Percentiles rank a stretch among this genome's conserved stretches.
Evolutionary conservation across 305 asterid genomes (phyloP).

Genomic region (Fraxinus xanthoxyloides): DNA sequence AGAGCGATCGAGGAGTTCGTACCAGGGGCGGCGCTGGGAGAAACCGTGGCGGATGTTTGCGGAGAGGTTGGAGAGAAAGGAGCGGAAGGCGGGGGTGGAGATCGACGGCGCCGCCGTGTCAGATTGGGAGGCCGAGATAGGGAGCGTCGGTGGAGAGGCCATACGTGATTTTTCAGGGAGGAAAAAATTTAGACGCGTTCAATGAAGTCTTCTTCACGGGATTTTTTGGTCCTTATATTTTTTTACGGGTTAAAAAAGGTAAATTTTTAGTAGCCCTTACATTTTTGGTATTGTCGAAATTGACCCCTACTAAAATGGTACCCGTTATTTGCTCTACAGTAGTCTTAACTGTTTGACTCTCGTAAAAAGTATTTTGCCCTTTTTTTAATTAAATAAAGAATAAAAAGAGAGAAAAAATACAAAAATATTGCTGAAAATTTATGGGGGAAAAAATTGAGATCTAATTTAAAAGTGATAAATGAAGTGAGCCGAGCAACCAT

Average conservation of each 20-base stretch:
- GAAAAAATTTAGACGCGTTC: background rate
- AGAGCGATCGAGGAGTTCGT: constrained; percentile 56
- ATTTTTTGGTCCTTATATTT: background rate
- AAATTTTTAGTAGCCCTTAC: background rate
- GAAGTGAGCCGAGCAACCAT: background rate
- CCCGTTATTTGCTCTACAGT: background rate
- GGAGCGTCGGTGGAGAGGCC: constrained; percentile 53
- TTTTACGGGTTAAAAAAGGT: background rate
- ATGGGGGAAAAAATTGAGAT: too few relatives aligned
- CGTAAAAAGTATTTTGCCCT: background rate
- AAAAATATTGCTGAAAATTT: background rate
- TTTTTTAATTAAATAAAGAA: too few relatives aligned
- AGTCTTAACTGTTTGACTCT: background rate
- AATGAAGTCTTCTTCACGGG: background rate
- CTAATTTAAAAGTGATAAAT: background rate
- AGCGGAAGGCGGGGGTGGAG: constrained; percentile 61
- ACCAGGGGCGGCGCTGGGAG: constrained; percentile 68
- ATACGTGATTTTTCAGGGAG: constrained; percentile 19
- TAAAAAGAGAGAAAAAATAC: background rate
- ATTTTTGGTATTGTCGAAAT: background rate
- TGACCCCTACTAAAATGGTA: background rate
- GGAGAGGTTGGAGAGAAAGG: constrained; percentile 43
- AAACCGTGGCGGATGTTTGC: constrained; percentile 46
- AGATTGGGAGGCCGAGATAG: constrained; percentile 48
- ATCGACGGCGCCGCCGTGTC: constrained; percentile 43